Conservation (phyloP, 495 filamentous ascomycete genomes). For the Parachaetomium inaequale region DNA sequence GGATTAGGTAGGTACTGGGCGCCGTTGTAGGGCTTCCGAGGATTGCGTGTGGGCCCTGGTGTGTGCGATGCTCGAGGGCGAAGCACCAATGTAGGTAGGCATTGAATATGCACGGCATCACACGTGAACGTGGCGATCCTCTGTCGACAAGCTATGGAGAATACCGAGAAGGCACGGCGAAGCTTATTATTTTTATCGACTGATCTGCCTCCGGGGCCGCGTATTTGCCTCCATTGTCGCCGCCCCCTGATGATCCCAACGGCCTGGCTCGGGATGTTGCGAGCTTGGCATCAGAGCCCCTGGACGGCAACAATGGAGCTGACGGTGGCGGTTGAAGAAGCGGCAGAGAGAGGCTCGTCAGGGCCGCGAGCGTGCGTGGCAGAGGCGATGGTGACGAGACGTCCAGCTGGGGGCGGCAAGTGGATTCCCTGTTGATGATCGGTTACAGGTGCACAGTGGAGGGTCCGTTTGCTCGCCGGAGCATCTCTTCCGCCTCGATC, state of each 20-base stretch:
- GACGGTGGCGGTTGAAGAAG: background rate
- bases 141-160: too few relatives aligned
- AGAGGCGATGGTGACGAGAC: too few relatives aligned
- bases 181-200: conserved; percentile 4
- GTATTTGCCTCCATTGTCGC: background rate
- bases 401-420: too few relatives aligned
- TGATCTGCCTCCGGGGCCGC: background rate
- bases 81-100: too few relatives aligned
- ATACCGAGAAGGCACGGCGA: too few relatives aligned
- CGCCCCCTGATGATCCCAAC: conserved; percentile 10
- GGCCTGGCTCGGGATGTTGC: conserved; percentile 5
- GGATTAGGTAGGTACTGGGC: background rate
- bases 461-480: background rate
- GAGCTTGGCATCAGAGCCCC: background rate
- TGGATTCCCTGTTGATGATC: too few relatives aligned
- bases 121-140: too few relatives aligned
- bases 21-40: background rate
- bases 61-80: too few relatives aligned
- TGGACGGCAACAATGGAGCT: background rate
- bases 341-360: too few relatives aligned
- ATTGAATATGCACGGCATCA: too few relatives aligned
- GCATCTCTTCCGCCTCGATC: background rate
- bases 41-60: too few relatives aligned
- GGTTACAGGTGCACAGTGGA: background rate
- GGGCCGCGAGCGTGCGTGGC: too few relatives aligned